phyloP scores from a whole-genome alignment of 192 early-diverging fungal species.

The Funneliformis mosseae region DNA sequence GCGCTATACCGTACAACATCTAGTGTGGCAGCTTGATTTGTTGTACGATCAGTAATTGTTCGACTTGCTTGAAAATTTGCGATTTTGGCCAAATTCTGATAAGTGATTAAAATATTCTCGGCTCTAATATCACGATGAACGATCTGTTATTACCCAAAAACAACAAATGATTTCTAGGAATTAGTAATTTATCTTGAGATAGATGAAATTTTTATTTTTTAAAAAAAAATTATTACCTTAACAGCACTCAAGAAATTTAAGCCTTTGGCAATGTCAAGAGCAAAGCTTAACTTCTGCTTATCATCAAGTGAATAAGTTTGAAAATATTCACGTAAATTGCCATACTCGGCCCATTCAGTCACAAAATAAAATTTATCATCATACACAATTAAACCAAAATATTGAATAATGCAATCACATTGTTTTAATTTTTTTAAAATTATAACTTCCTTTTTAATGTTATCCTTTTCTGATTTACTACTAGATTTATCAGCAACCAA shows the following conservation, averaged over 20 bases:
- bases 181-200: no score
- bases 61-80: constrained; percentile 36
- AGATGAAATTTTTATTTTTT: no score
- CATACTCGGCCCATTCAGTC: constrained; percentile 23
- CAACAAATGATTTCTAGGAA: no score
- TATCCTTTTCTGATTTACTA: not conserved
- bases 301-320: constrained; percentile 13
- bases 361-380: constrained; percentile 4
- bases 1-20: constrained; percentile 14
- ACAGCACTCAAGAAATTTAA: constrained; percentile 40
- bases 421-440: constrained; percentile 8
- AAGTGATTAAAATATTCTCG: not conserved
- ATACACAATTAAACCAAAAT: not conserved
- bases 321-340: constrained; percentile 36
- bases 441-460: not conserved
- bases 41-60: not conserved
- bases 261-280: constrained; percentile 25
- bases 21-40: not conserved
- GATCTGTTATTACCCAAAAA: not conserved
- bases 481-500: no score
- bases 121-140: constrained; percentile 5
- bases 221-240: no score
- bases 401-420: not conserved
- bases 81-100: constrained; percentile 26
- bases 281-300: constrained; percentile 38